phyloP scores from a whole-genome alignment of 2,329 filamentous ascomycete genomes.

The Cercospora janseana region DNA sequence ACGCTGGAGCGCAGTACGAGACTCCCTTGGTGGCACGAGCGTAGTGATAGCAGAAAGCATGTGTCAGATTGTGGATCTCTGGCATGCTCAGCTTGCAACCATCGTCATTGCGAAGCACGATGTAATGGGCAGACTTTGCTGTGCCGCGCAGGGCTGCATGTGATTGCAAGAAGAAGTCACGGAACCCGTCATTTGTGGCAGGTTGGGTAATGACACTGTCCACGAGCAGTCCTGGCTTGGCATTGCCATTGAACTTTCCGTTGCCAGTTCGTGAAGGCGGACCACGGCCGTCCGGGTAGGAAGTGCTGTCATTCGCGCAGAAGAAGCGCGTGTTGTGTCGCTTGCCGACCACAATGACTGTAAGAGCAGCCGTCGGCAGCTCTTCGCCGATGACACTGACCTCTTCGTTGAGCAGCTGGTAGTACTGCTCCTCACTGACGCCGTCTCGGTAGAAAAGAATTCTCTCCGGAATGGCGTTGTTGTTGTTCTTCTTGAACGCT shows the following conservation, averaged over 20 bases:
- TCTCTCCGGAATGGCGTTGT: conserved; percentile 35
- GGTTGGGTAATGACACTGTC: conserved; percentile 33
- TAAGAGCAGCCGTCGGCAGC: background rate
- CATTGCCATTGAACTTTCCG: conserved; percentile 16
- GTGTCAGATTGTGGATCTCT: conserved; percentile 31
- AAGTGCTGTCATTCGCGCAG: conserved; percentile 19
- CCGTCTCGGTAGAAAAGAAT: conserved; percentile 41
- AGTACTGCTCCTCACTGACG: conserved; percentile 38
- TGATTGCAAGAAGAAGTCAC: conserved; percentile 41
- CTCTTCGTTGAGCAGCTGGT: conserved; percentile 6
- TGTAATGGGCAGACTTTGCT: conserved; percentile 37
- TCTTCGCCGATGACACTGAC: conserved; percentile 11
- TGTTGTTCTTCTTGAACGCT: conserved; percentile 17
- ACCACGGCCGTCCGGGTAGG: conserved; percentile 15
- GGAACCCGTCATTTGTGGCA: conserved; percentile 5
- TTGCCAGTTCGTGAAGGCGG: background rate
- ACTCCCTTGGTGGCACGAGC: conserved; percentile 36
- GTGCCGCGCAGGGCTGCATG: conserved; percentile 37
- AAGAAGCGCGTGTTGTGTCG: conserved; percentile 46
- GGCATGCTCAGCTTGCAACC: background rate
- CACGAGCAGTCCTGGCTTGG: conserved; percentile 35
- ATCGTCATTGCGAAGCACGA: conserved; percentile 33
- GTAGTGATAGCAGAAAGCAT: conserved; percentile 39
- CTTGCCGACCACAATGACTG: conserved; percentile 40
- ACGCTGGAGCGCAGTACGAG: conserved; percentile 40